Base-by-base conservation (phyloP, 2,329 filamentous ascomycete genomes). In the Pseudogymnoascus sp. region DNA sequence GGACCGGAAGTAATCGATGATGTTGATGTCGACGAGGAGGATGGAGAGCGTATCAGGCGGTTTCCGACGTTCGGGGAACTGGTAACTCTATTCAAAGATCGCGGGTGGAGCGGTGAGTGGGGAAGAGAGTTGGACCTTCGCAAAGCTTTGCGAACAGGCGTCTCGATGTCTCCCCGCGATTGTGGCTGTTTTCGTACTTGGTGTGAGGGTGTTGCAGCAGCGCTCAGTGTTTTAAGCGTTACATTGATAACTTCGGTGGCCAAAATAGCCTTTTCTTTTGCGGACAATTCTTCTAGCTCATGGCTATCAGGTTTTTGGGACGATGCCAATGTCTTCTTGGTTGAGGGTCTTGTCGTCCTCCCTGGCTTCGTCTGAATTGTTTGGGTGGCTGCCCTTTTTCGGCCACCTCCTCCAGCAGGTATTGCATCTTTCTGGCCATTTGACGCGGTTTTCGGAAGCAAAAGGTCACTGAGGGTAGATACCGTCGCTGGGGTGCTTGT, bases 231-330 rank as follows among this genome's bases (percentile, higher is more conserved):
- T 67, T 88, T 90, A 37, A 92, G 76, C 1, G 84, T 79, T 5
- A 77, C 76, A 69, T 92, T 92, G 67, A 90, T 82, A 34, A 90
- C 77, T 63, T 90, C 82, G 0, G 88, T 90, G 10, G 88, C 88
- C 34, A 92, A 74, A 45, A 82, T 76, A 57, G 83, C 84, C 70
- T 80, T 83, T 61, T 90, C 86, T 65, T 80, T 82, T 4, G 76
- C 69, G 3, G 79, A 74, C 28, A 86, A 71, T 52, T 74, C 73
- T 57, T 74, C 74, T 33, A 8, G 45, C 37, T 38, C 35, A 41
- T 33, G 37, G 35, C 38, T 30, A 8, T 39, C 30, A 15, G 12
- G 2, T 15, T 60, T 56, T 39, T 35, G 56, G 23, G 30, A 15
- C 23, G 65, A 62, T 37, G 67, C 66, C 33, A 69, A 67, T 23